phyloP scores from a whole-genome alignment of 2,329 filamentous ascomycete genomes.

The Diaporthe citriasiana region DNA sequence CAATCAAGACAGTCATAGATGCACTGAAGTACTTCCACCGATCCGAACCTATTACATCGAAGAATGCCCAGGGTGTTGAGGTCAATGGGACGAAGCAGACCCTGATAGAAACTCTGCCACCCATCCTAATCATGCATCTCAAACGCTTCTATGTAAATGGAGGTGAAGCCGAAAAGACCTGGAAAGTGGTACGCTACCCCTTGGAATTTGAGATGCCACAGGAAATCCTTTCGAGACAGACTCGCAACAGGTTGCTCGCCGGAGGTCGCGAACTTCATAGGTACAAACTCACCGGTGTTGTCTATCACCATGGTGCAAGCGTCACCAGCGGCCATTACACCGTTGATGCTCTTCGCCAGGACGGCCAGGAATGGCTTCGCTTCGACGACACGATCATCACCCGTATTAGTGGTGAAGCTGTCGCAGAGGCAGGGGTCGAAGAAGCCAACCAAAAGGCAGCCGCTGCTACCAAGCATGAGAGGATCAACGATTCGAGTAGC shows the following conservation, averaged over 20 bases:
- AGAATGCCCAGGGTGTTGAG: conserved; percentile 84
- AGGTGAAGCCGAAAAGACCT: conserved; percentile 87
- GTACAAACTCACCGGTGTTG: conserved; percentile 89
- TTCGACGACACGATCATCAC: conserved; percentile 94
- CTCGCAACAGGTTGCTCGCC: conserved; percentile 72
- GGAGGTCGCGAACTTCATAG: conserved; percentile 80
- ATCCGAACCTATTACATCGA: conserved; percentile 86
- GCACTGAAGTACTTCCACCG: conserved; percentile 88
- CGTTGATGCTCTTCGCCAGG: conserved; percentile 94
- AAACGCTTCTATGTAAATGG: conserved; percentile 91
- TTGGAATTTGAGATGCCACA: conserved; percentile 93
- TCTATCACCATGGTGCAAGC: conserved; percentile 98
- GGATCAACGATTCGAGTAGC: conserved; percentile 55
- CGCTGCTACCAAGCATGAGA: conserved; percentile 76
- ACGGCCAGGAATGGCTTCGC: conserved; percentile 95
- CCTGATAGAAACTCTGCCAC: conserved; percentile 91
- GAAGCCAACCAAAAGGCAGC: conserved; percentile 77
- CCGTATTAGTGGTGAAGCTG: conserved; percentile 87
- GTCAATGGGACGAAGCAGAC: conserved; percentile 91
- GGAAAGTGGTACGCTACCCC: conserved; percentile 97
- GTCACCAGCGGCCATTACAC: conserved; percentile 97
- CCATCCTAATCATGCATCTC: conserved; percentile 92
- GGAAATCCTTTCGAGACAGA: conserved; percentile 86
- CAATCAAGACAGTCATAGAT: conserved; percentile 92
- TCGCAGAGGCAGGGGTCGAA: conserved; percentile 86